These are phyloP conservation scores for Rhynchosporium secalis DNA, from an alignment of 2,329 filamentous ascomycete species.

Conservation along the genomic window DNA sequence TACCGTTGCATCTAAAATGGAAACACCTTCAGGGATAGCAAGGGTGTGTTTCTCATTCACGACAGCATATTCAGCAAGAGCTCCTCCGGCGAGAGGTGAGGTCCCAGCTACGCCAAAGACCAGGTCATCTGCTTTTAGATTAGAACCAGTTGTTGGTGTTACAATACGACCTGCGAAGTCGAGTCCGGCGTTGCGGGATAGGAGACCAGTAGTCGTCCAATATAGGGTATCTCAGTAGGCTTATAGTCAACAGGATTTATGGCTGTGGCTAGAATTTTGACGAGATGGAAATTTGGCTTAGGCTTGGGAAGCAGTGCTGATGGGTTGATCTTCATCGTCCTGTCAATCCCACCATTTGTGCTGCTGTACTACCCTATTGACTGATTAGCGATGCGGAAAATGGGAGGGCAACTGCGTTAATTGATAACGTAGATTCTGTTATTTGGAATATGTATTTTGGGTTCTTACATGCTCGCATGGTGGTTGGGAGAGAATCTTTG, in stretches of 20 bases:
- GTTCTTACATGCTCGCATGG: constrained; percentile 20
- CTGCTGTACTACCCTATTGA: constrained; percentile 24
- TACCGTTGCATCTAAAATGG: constrained; percentile 20
- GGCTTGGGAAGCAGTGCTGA: constrained; percentile 19
- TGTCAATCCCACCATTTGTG: constrained; percentile 23
- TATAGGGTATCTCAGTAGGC: constrained; percentile 51
- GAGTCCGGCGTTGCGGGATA: constrained; percentile 47
- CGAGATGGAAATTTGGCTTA: constrained; percentile 20
- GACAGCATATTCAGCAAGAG: constrained; percentile 22
- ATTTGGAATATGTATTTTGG: neutral
- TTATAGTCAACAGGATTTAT: constrained; percentile 57
- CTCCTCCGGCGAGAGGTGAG: constrained; percentile 19
- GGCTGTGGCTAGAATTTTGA: constrained; percentile 24
- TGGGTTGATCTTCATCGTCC: constrained; percentile 25
- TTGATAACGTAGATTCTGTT: neutral
- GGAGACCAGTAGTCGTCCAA: constrained; percentile 43
- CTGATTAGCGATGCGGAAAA: neutral
- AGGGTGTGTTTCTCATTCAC: neutral
- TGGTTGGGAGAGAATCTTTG: constrained; percentile 6
- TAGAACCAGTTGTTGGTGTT: constrained; percentile 19
- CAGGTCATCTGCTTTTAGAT: constrained; percentile 23
- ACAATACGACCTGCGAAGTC: constrained; percentile 29
- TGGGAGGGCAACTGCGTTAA: neutral
- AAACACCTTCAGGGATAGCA: constrained; percentile 26
- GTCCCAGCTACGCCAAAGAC: constrained; percentile 42